Evolutionary conservation across 164 flowering plant genomes (phyloP).

Genomic region (Platanus orientalis): DNA sequence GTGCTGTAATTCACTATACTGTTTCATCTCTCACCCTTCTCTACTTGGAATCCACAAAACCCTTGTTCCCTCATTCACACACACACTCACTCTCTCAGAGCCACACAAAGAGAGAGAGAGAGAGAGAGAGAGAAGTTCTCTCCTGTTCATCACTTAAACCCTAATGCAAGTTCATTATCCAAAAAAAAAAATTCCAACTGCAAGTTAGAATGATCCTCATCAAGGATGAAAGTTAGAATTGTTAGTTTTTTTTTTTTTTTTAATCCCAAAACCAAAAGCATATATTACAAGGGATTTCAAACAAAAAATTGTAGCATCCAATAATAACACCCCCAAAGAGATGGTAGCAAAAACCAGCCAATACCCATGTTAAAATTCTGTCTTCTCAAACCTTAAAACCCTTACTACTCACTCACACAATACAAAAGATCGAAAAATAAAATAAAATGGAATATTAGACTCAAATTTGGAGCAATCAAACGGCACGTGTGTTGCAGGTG

Average conservation of each 20-base stretch:
- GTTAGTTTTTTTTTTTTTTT: too few species aligned
- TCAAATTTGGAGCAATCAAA: constrained; percentile 32
- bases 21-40: neutral
- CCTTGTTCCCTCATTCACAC: too few species aligned
- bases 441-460: constrained; percentile 18
- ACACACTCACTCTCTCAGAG: too few species aligned
- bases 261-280: too few species aligned
- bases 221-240: too few species aligned
- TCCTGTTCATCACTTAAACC: neutral
- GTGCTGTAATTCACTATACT: constrained; percentile 5
- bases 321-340: constrained; percentile 2
- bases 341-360: constrained; percentile 18
- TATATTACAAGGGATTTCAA: too few species aligned
- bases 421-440: neutral
- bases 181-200: neutral
- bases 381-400: constrained; percentile 36
- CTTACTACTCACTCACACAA: constrained; percentile 29
- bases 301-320: neutral
- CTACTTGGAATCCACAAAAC: too few species aligned
- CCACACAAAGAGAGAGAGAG: neutral
- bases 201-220: neutral
- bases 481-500: constrained; percentile 38
- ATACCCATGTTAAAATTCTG: constrained; percentile 23
- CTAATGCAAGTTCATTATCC: neutral
- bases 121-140: constrained; percentile 8